Base-by-base conservation (phyloP, 306 rosid species). In the Ziziphus jujuba region DNA sequence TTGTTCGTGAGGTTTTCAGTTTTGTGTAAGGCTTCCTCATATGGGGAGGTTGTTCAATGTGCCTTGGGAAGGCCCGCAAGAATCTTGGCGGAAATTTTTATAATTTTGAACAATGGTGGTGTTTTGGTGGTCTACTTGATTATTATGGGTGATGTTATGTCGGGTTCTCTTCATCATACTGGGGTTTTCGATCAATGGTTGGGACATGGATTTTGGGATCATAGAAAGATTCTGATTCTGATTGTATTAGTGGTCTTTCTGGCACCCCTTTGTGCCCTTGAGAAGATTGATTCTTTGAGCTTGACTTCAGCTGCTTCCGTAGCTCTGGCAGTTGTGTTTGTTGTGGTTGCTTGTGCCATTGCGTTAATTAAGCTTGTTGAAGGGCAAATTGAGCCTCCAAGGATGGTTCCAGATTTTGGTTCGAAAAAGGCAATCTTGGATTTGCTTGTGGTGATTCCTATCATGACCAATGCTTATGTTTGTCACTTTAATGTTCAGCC, bases 101-200 rank as follows among this genome's bases (percentile, higher is more conserved):
- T 93, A 44, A 79, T 93, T 64, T 58, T 90, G 64, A 93, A 93
- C 68, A 93, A 88, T 86, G 99, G 74, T 14, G 97, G 97, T 25
- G 86, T 85, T 51, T 64, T 93, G 85, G 85, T 93, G 5, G 97
- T 90, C 75, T 93, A 93, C 65, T 82, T 93, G 95, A 93, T 93
- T 5, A 93, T 93, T 61, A 88, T 93, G 89, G 97, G 99, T 36
- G 99, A 93, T 82, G 99, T 93, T 69, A 88, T 93, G 99, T 90
- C 99, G 9, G 99, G 99, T 71, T 90, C 97, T 2, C 67, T 75
- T 62, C 91, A 69, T 70, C 98, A 93, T 65, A 4, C 81, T 48
- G 98, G 99, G 57, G 97, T 93, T 69, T 90, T 93, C 16, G 97
- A 93, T 77, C 99, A 93, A 63, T 82, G 90, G 76, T 51, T 90